A percentile compares a stretch with the other conserved stretches of the same genome.
phyloP scores from a whole-genome alignment of 2,329 filamentous ascomycete species.

The Penicillium frequentans region DNA sequence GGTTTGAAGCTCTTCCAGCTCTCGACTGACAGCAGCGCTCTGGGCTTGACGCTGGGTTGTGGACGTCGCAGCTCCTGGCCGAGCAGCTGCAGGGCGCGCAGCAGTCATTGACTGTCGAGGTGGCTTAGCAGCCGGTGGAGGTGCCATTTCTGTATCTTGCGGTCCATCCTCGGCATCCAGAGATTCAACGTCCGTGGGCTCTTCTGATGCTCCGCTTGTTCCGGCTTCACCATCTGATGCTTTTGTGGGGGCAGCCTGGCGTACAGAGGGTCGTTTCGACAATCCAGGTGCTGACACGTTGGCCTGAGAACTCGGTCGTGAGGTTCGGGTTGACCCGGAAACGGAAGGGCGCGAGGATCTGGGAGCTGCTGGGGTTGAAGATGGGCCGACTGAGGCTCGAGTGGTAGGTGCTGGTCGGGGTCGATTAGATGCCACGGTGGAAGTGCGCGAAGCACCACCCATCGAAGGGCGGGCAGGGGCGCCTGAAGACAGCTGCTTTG shows the following conservation, averaged over 20 bases:
- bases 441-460: slow-evolving; percentile 56
- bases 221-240: slow-evolving; percentile 28
- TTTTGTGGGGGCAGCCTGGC: slow-evolving; percentile 27
- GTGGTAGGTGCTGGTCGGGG: slow-evolving; percentile 57
- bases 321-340: slow-evolving; percentile 33
- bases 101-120: slow-evolving; percentile 26
- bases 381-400: slow-evolving; percentile 69
- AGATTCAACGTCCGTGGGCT: slow-evolving; percentile 29
- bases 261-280: slow-evolving; percentile 37
- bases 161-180: slow-evolving; percentile 21
- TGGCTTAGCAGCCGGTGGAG: slow-evolving; percentile 17
- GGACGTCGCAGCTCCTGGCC: slow-evolving; percentile 30
- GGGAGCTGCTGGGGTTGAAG: slow-evolving; percentile 40
- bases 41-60: slow-evolving; percentile 46
- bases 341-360: slow-evolving; percentile 43
- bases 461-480: slow-evolving; percentile 48
- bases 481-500: slow-evolving; percentile 67
- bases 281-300: slow-evolving; percentile 20
- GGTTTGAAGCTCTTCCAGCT: slow-evolving; percentile 84
- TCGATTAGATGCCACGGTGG: slow-evolving; percentile 44
- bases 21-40: slow-evolving; percentile 56
- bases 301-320: slow-evolving; percentile 31
- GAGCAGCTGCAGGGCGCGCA: slow-evolving; percentile 21
- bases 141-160: slow-evolving; percentile 16
- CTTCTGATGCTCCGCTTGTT: slow-evolving; percentile 30